These are phyloP conservation scores for Penicillium macrosclerotiorum DNA, from an alignment of 495 filamentous ascomycete genomes.

Conservation along the genomic window DNA sequence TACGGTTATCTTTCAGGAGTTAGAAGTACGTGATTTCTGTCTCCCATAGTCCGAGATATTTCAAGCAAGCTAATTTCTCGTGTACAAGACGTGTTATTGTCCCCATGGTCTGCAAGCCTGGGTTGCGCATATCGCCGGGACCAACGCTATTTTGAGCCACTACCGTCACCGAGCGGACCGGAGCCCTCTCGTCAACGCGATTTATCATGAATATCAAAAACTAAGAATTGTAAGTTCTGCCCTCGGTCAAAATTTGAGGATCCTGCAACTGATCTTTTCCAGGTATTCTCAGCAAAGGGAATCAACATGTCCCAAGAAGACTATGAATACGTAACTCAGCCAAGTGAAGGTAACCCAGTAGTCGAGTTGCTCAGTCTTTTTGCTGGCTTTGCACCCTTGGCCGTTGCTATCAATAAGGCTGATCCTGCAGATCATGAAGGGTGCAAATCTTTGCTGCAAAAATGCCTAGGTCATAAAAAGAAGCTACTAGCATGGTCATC, in stretches of 20 bases:
- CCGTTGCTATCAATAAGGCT: background rate
- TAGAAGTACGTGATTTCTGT: too few species aligned
- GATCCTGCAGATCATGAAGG: background rate
- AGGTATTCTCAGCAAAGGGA: slow-evolving; percentile 8
- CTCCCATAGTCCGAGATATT: too few species aligned
- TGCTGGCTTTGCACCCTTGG: background rate
- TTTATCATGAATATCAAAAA: slow-evolving; percentile 8
- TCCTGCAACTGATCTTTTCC: background rate
- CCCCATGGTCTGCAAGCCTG: slow-evolving; percentile 3
- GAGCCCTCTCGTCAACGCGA: slow-evolving; percentile 3
- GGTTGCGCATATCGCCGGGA: slow-evolving; percentile 6
- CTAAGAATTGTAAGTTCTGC: slow-evolving; percentile 5
- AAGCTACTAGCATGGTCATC: slow-evolving; percentile 3
- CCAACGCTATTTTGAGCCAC: slow-evolving; percentile 7
- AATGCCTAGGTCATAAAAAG: slow-evolving; percentile 2
- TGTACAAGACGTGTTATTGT: slow-evolving; percentile 4
- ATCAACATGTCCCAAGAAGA: slow-evolving; percentile 3
- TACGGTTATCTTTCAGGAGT: too few species aligned
- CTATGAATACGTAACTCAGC: slow-evolving; percentile 3
- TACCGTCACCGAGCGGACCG: slow-evolving; percentile 1
- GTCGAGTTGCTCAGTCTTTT: background rate
- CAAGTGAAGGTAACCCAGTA: background rate
- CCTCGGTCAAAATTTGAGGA: background rate
- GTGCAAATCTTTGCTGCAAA: background rate
- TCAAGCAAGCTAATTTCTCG: too few species aligned